phyloP scores from a whole-genome alignment of 1,139 yeast genomes.

The Saccharomycopsis crataegensis region DNA sequence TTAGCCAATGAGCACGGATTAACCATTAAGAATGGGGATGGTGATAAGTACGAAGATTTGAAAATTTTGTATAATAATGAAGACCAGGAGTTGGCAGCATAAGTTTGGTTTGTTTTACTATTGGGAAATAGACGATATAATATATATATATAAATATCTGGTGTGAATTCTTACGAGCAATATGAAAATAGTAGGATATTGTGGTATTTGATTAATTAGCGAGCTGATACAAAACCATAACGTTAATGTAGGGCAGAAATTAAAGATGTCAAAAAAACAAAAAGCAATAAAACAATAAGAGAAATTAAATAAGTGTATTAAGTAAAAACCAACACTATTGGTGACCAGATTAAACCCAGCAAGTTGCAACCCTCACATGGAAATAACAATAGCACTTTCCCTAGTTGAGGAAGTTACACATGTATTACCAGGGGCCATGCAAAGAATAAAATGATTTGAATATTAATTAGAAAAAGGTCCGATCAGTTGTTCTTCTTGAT shows the following conservation, averaged over 20 bases:
- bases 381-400: no score
- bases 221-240: no score
- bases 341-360: no score
- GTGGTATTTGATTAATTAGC: no score
- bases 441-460: not conserved
- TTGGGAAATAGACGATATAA: not conserved
- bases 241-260: no score
- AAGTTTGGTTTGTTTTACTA: not conserved
- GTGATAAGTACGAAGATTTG: constrained; percentile 48
- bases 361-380: no score
- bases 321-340: no score
- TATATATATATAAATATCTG: not conserved
- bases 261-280: no score
- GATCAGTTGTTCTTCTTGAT: constrained; percentile 29
- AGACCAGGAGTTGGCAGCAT: not conserved
- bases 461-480: not conserved
- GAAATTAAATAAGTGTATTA: no score
- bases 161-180: not conserved
- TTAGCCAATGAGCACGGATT: constrained; percentile 86
- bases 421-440: not conserved
- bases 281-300: no score
- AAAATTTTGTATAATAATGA: constrained; percentile 28
- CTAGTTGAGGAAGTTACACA: no score
- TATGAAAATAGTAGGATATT: no score
- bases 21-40: constrained; percentile 40